Evolutionary conservation across 352 stramenopile species (phyloP).

Genomic region (Phytopythium delawarense): DNA sequence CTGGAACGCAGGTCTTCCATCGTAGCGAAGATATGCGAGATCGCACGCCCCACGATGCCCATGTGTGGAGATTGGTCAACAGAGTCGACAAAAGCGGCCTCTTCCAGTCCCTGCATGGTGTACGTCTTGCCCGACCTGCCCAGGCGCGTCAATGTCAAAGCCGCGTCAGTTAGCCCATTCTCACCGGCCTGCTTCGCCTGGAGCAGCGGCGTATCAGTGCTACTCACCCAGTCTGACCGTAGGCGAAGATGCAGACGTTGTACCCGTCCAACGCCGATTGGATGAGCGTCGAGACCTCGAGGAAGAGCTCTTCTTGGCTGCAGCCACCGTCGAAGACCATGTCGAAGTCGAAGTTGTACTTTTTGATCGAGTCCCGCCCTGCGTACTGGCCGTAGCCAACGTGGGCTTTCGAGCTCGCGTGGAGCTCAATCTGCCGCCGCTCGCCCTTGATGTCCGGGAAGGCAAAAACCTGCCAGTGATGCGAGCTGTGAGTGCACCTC

Average conservation of each 20-base stretch:
- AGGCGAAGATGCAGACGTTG: slow-evolving; percentile 96
- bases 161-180: background rate
- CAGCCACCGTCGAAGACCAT: slow-evolving; percentile 93
- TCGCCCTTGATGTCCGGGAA: slow-evolving; percentile 73
- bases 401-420: slow-evolving; percentile 56
- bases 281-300: slow-evolving; percentile 93
- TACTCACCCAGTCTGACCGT: slow-evolving; percentile 73
- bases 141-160: background rate
- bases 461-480: slow-evolving; percentile 43
- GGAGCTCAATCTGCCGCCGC: slow-evolving; percentile 67
- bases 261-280: slow-evolving; percentile 95
- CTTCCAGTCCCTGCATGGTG: slow-evolving; percentile 80
- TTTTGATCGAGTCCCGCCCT: slow-evolving; percentile 56
- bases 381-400: slow-evolving; percentile 69
- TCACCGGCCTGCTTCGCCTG: background rate
- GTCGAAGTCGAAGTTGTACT: slow-evolving; percentile 96
- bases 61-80: slow-evolving; percentile 52
- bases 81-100: slow-evolving; percentile 20
- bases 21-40: slow-evolving; percentile 71
- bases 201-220: background rate
- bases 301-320: slow-evolving; percentile 95
- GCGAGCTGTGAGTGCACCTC: no score
- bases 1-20: slow-evolving; percentile 57
- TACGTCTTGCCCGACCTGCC: slow-evolving; percentile 83
- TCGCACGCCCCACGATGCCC: slow-evolving; percentile 77